phyloP scores from a whole-genome alignment of 768 basidiomycete species.

The Lentinula sp. region DNA sequence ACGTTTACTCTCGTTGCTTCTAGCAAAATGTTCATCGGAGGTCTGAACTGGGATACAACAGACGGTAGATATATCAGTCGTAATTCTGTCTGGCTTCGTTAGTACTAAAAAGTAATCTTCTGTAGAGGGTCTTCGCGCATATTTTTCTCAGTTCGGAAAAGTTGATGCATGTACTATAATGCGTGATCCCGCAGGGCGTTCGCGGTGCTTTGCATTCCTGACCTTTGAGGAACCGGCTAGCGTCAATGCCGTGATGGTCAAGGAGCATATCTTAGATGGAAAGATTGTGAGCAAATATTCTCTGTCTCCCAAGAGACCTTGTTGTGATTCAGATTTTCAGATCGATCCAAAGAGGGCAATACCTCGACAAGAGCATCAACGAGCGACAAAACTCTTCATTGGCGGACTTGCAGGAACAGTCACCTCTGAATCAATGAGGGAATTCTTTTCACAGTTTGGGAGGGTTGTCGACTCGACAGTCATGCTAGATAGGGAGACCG shows the following conservation, averaged over 20 bases:
- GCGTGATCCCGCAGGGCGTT: constrained; percentile 92
- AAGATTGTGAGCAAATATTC: constrained; percentile 72
- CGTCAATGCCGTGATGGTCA: constrained; percentile 93
- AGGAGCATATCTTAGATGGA: constrained; percentile 93
- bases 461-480: constrained; percentile 97
- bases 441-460: constrained; percentile 91
- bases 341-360: constrained; percentile 99
- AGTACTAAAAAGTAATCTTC: constrained; percentile 33
- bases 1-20: constrained; percentile 18
- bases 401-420: constrained; percentile 90
- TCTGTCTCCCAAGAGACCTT: constrained; percentile 8
- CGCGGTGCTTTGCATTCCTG: constrained; percentile 95
- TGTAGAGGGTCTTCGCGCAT: constrained; percentile 72
- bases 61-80: constrained; percentile 68
- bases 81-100: constrained; percentile 25
- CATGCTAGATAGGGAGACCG: constrained; percentile 96
- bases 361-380: constrained; percentile 90
- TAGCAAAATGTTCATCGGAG: constrained; percentile 99
- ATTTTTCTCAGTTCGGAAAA: constrained; percentile 94
- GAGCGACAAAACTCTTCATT: constrained; percentile 93
- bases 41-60: constrained; percentile 99
- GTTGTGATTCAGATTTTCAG: constrained; percentile 32
- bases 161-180: constrained; percentile 98
- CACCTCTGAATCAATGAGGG: constrained; percentile 89
- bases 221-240: constrained; percentile 92